Percentiles rank a stretch among this genome's conserved stretches.
These are phyloP conservation scores for Zalerion maritima DNA, from an alignment of 495 filamentous ascomycete genomes.

Conservation along the genomic window DNA sequence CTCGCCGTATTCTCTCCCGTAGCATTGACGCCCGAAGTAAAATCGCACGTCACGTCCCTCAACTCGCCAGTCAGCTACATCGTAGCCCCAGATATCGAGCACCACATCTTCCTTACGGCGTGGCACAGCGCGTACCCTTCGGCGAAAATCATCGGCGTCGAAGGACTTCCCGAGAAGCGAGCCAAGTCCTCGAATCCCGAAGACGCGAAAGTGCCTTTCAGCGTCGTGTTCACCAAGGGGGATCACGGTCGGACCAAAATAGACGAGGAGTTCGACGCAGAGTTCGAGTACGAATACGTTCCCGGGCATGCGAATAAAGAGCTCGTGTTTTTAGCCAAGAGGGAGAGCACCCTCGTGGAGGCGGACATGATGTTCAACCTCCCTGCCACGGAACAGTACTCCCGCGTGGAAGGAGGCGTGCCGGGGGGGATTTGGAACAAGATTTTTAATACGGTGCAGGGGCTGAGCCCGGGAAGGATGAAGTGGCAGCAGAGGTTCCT, in stretches of 20 bases:
- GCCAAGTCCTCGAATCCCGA: slow-evolving; percentile 36
- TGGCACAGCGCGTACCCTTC: slow-evolving; percentile 70
- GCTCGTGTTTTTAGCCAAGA: slow-evolving; percentile 72
- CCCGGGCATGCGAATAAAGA: slow-evolving; percentile 71
- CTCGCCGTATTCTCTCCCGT: slow-evolving; percentile 90
- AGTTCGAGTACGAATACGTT: slow-evolving; percentile 81
- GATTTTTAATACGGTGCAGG: slow-evolving; percentile 44
- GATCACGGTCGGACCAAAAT: slow-evolving; percentile 39
- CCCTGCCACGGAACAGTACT: slow-evolving; percentile 79
- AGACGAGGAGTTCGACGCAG: slow-evolving; percentile 63
- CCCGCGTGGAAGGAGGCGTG: slow-evolving; percentile 32
- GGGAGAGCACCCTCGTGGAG: slow-evolving; percentile 69
- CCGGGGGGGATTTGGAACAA: slow-evolving; percentile 46
- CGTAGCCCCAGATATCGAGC: slow-evolving; percentile 73
- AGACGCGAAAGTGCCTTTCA: slow-evolving; percentile 55
- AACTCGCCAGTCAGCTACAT: slow-evolving; percentile 70
- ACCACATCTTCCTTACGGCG: slow-evolving; percentile 76
- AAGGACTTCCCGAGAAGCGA: slow-evolving; percentile 78
- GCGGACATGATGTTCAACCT: slow-evolving; percentile 89
- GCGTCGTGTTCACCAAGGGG: slow-evolving; percentile 46
- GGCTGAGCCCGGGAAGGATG: slow-evolving; percentile 45
- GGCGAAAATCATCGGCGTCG: slow-evolving; percentile 68
- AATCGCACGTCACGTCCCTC: slow-evolving; percentile 45
- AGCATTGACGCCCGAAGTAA: slow-evolving; percentile 63
- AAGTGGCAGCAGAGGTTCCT: slow-evolving; percentile 65